Evolutionary conservation across 2,329 filamentous ascomycete genomes (phyloP).

Genomic region (Blastomyces silverae): DNA sequence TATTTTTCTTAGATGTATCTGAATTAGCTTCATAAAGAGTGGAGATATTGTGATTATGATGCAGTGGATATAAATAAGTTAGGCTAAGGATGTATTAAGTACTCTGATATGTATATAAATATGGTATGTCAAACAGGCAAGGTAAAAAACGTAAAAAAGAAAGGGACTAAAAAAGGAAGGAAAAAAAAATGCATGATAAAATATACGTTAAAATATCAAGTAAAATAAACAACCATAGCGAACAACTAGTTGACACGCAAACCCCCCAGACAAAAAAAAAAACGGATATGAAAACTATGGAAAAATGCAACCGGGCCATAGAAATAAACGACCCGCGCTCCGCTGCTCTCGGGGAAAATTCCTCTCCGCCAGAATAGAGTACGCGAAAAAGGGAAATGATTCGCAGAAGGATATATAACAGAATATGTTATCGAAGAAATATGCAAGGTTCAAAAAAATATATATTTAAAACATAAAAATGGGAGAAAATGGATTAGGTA

Average conservation of each 20-base stretch:
- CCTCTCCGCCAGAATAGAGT: neutral
- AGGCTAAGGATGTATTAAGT: neutral
- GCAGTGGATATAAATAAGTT: neutral
- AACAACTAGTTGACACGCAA: neutral
- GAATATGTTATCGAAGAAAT: neutral
- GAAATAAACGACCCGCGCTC: neutral
- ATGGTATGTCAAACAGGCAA: neutral
- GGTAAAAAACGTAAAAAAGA: too few relatives aligned
- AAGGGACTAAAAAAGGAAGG: neutral
- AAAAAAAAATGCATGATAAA: neutral
- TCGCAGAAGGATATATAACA: neutral
- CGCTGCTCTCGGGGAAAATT: neutral
- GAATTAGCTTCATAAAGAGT: neutral
- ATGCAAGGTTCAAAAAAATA: neutral
- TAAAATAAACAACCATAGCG: neutral
- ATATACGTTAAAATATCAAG: neutral
- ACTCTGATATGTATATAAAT: neutral
- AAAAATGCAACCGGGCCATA: neutral
- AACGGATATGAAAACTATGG: neutral
- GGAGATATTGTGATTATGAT: neutral
- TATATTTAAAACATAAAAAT: neutral
- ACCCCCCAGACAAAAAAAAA: neutral
- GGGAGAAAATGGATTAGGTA: conserved; percentile 1
- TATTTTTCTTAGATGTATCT: neutral
- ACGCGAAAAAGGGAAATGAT: neutral